A percentile compares a stretch with the other conserved stretches of the same genome.
phyloP scores from a whole-genome alignment of 1,284 basidiomycete genomes.

The Papiliotrema fonsecae region DNA sequence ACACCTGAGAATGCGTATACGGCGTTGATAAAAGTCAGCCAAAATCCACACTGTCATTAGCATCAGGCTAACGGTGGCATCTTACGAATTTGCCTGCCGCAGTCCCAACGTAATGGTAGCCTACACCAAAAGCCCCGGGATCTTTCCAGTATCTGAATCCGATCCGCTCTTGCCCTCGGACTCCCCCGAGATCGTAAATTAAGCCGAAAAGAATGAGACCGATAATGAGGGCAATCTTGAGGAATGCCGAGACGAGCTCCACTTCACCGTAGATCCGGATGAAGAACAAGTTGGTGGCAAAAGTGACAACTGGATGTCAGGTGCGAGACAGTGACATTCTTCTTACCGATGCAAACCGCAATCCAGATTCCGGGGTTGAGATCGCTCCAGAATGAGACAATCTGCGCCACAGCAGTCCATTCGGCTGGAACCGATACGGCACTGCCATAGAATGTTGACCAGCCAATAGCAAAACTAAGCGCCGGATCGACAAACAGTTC shows the following conservation, averaged over 20 bases:
- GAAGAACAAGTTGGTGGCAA: slow-evolving; percentile 50
- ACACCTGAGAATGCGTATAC: slow-evolving; percentile 40
- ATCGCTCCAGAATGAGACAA: slow-evolving; percentile 72
- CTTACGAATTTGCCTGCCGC: slow-evolving; percentile 1
- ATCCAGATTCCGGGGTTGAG: slow-evolving; percentile 7
- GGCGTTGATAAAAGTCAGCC: slow-evolving; percentile 50
- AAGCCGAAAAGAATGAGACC: slow-evolving; percentile 56
- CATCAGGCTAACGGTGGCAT: slow-evolving; percentile 20
- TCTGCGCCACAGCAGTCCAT: slow-evolving; percentile 66
- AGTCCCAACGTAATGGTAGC: slow-evolving; percentile 2
- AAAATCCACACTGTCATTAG: slow-evolving; percentile 35
- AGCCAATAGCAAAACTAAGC: slow-evolving; percentile 34
- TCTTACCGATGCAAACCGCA: slow-evolving; percentile 4
- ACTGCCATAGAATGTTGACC: slow-evolving; percentile 35
- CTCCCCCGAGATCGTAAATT: slow-evolving; percentile 54
- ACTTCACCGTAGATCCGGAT: slow-evolving; percentile 55
- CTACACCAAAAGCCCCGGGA: slow-evolving; percentile 52
- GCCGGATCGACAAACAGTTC: slow-evolving; percentile 37
- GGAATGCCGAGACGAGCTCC: slow-evolving; percentile 45
- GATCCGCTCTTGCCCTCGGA: slow-evolving; percentile 21
- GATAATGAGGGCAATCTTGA: slow-evolving; percentile 57
- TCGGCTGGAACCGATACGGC: slow-evolving; percentile 57
- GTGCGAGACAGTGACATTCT: background rate
- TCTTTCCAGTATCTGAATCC: slow-evolving; percentile 47
- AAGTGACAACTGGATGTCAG: slow-evolving; percentile 2